Evolutionary conservation across 768 basidiomycete genomes (phyloP).

Genomic region (Rubroboletus satanas): DNA sequence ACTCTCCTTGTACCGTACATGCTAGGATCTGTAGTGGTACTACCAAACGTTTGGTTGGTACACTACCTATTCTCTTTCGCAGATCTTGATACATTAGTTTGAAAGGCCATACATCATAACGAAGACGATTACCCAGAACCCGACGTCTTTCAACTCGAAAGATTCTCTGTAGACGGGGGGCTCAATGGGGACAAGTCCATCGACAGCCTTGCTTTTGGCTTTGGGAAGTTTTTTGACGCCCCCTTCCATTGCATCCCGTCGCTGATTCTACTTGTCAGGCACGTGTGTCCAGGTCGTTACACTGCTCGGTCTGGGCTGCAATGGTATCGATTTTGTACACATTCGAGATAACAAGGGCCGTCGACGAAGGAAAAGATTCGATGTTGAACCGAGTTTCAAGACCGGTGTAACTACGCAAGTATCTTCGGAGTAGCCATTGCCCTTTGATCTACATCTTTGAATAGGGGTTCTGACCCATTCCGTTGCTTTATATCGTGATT

Average conservation of each 20-base stretch:
- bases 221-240: slow-evolving; percentile 18
- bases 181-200: neutral
- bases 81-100: neutral
- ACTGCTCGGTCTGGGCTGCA: slow-evolving; percentile 29
- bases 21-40: slow-evolving; percentile 16
- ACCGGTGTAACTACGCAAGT: slow-evolving; percentile 12
- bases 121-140: slow-evolving; percentile 16
- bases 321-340: slow-evolving; percentile 26
- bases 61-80: neutral
- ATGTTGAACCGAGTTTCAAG: slow-evolving; percentile 12
- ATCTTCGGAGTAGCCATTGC: neutral
- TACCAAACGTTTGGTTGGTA: slow-evolving; percentile 21
- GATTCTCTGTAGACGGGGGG: slow-evolving; percentile 24
- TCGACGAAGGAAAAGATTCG: slow-evolving; percentile 28
- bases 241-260: neutral
- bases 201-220: slow-evolving; percentile 14
- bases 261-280: slow-evolving; percentile 7
- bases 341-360: slow-evolving; percentile 24
- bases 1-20: neutral
- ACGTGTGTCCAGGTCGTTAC: slow-evolving; percentile 32
- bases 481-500: slow-evolving; percentile 9
- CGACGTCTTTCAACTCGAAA: slow-evolving; percentile 31
- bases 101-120: slow-evolving; percentile 16
- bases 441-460: neutral
- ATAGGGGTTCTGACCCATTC: slow-evolving; percentile 10